Percentiles rank a stretch among this genome's conserved stretches.
These are phyloP conservation scores for Haberlea rhodopensis DNA, from an alignment of 257 asterid genomes.

Conservation along the genomic window DNA sequence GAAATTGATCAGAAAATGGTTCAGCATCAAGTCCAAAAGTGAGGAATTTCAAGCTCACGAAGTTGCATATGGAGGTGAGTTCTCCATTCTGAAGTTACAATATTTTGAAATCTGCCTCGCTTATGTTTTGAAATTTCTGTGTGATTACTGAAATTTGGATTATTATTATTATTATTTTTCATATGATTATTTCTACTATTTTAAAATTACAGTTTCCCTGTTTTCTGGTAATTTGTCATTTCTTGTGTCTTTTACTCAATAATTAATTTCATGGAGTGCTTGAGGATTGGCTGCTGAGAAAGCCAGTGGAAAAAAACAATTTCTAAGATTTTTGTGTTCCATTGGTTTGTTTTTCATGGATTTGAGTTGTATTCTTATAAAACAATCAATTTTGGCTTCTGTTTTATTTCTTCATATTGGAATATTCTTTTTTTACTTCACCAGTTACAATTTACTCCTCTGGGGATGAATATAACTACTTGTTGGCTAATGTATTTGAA, in stretches of 20 bases:
- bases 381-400: neutral
- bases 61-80: constrained; percentile 70
- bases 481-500: no score
- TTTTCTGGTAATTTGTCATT: neutral
- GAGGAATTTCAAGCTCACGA: constrained; percentile 71
- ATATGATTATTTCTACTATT: neutral
- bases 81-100: constrained; percentile 26
- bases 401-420: neutral
- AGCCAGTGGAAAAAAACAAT: constrained; percentile 1
- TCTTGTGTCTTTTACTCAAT: constrained; percentile 2
- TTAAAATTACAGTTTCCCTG: constrained; percentile 25
- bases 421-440: no score
- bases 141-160: neutral
- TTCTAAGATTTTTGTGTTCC: neutral
- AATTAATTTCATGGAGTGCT: neutral
- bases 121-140: constrained; percentile 4
- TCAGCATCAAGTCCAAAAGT: constrained; percentile 71
- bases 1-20: constrained; percentile 76
- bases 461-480: no score
- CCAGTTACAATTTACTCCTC: no score
- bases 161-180: neutral
- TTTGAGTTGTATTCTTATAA: neutral
- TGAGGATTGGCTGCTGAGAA: neutral
- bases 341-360: neutral
- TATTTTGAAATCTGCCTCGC: neutral